A percentile compares a stretch with the other conserved stretches of the same genome.
Conservation (phyloP, 225 moss, liverwort and hornwort genomes). For the Thuidium tamariscinum region DNA sequence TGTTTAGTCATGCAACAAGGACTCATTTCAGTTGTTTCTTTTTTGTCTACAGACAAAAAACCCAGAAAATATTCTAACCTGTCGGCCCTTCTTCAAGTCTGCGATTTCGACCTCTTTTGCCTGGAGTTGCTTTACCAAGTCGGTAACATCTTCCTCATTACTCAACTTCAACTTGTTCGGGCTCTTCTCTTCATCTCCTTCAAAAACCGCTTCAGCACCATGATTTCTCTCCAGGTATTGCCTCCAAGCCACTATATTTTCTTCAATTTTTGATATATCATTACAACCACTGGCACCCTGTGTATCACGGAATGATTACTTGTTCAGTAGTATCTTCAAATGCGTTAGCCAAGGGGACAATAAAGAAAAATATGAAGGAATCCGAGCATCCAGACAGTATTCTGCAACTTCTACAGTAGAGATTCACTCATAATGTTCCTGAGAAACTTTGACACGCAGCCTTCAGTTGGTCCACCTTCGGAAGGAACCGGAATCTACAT, state of each 20-base stretch:
- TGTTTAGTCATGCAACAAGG: not conserved
- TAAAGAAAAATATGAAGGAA: not conserved
- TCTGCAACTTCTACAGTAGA: not conserved
- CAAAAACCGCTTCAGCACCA: not conserved
- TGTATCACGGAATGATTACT: not conserved
- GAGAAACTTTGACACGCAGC: not conserved
- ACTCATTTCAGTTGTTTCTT: not conserved
- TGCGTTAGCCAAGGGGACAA: not conserved
- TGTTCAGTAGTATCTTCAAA: not conserved
- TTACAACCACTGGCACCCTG: conserved; percentile 6
- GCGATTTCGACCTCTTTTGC: conserved; percentile 19
- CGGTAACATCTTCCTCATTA: not conserved
- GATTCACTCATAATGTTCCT: not conserved
- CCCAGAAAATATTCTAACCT: conserved; percentile 1
- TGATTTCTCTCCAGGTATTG: conserved; percentile 9
- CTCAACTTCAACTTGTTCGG: not conserved
- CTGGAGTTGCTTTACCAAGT: conserved; percentile 8
- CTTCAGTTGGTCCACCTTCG: not conserved
- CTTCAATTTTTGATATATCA: conserved; percentile 5
- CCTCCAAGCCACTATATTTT: conserved; percentile 18
- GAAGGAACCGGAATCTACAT: not conserved
- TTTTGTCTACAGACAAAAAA: not conserved
- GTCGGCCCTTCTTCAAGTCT: conserved; percentile 3
- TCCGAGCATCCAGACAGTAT: not conserved
- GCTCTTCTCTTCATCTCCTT: not conserved